These are phyloP conservation scores for Podospora conica DNA, from an alignment of 495 filamentous ascomycete genomes.

Conservation along the genomic window DNA sequence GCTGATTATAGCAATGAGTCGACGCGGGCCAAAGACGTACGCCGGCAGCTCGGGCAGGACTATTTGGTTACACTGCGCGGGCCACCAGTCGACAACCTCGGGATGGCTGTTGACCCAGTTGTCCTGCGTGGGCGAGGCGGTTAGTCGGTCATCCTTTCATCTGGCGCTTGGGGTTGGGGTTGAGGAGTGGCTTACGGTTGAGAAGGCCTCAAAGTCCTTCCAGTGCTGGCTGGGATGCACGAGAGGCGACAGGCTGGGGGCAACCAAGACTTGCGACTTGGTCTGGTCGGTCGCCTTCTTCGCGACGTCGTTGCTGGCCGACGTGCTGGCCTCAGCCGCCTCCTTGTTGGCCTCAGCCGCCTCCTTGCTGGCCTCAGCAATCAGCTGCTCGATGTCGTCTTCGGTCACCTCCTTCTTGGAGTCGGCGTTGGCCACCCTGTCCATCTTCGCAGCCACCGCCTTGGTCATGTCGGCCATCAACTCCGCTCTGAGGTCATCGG, in stretches of 20 bases:
- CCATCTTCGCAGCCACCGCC: no score
- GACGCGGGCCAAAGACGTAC: neutral
- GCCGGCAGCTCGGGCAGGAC: neutral
- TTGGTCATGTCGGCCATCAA: no score
- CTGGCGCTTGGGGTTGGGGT: neutral
- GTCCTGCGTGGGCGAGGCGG: neutral
- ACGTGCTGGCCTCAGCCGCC: no score
- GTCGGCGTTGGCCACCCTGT: no score
- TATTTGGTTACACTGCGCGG: neutral
- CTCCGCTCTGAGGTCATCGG: no score
- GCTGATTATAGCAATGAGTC: neutral
- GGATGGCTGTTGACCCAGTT: neutral
- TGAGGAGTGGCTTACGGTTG: neutral
- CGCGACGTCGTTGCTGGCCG: no score
- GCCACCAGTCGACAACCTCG: neutral
- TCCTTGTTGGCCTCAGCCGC: no score
- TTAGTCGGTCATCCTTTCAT: neutral
- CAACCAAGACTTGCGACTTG: neutral
- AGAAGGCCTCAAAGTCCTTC: neutral
- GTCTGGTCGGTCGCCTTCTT: neutral
- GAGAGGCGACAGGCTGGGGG: neutral
- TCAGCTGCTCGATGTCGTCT: no score
- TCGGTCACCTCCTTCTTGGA: no score
- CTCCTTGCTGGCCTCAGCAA: no score
- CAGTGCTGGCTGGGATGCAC: neutral